phyloP scores from a whole-genome alignment of 805 yeast genomes.

The Saccharomyces jurei region DNA sequence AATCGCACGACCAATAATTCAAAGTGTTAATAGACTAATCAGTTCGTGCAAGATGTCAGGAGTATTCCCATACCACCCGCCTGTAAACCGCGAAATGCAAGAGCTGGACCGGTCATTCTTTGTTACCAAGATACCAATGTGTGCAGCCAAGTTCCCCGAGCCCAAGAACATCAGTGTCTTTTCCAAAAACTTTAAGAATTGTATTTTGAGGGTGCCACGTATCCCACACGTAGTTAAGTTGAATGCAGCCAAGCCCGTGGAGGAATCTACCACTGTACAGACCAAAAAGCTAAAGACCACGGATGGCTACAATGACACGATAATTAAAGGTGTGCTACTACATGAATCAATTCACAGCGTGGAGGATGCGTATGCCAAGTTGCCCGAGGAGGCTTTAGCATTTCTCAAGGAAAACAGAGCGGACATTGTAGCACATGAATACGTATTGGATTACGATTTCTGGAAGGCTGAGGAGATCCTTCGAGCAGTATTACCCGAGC shows the following conservation, averaged over 20 bases:
- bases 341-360: conserved; percentile 40
- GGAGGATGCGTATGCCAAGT: conserved; percentile 30
- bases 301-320: conserved; percentile 25
- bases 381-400: conserved; percentile 38
- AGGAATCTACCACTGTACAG: conserved; percentile 3
- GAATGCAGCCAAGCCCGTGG: conserved; percentile 9
- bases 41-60: conserved; percentile 1
- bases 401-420: conserved; percentile 43
- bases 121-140: conserved; percentile 44
- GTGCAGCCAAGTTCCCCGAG: conserved; percentile 63
- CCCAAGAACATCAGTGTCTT: conserved; percentile 55
- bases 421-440: conserved; percentile 42
- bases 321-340: conserved; percentile 43
- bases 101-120: conserved; percentile 62
- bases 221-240: conserved; percentile 58
- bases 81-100: conserved; percentile 57
- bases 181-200: conserved; percentile 48
- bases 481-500: conserved; percentile 66
- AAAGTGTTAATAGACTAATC: not conserved
- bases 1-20: not conserved
- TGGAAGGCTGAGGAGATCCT: conserved; percentile 91
- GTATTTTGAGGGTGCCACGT: conserved; percentile 62
- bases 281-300: conserved; percentile 12
- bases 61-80: conserved; percentile 43
- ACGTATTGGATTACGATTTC: conserved; percentile 59